Base-by-base conservation (phyloP, 306 rosid genomes). In the Corylus heterophylla region DNA sequence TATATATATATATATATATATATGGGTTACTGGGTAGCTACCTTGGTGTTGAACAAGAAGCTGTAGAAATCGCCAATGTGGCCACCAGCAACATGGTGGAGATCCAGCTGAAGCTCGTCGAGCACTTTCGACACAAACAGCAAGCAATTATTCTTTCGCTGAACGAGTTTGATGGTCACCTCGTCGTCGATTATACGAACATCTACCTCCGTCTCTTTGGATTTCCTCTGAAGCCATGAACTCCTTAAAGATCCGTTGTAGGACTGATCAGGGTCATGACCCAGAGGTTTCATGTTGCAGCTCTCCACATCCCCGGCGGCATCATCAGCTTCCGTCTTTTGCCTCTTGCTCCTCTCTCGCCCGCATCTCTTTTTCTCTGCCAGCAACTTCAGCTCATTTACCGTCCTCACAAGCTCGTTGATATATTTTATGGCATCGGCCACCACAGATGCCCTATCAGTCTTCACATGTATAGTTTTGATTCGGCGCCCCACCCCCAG, bases 171-270 rank as follows among this genome's bases (percentile, higher is more conserved):
- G 67, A 94, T 83, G 10, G 94, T 94, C 0, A 92, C 96, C 75
- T 91, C 92, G 51, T 92, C 88, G 2, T 94, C 90, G 7, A 90
- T 67, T n/a, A 92, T 92, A 2, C 94, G 74, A 22, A 94, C 90
- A 79, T 94, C 98, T 5, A 94, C 95, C 77, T 94, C 98, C 0
- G 92, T 90, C 83, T 94, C 94, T 81, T 86, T 92, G 7, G 92
- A 92, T 78, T 92, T 94, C 79, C 93, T 91, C 80, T 93, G 98
- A n/a, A 95, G 88, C 99, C 99, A 95, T 16, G 99, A 93, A 82
- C 94, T 89, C 72, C 96, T 87, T 20, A 92, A 66, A 73, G 85
- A 71, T 10, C 83, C 85, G 80, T 76, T 85, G 85, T 67, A 82
- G 44, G 92, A 77, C 18, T 90, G 85, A 7, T 89, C 91, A 42